These are phyloP conservation scores for Crepidotus variabilis DNA, from an alignment of 768 basidiomycete genomes.

Conservation along the genomic window DNA sequence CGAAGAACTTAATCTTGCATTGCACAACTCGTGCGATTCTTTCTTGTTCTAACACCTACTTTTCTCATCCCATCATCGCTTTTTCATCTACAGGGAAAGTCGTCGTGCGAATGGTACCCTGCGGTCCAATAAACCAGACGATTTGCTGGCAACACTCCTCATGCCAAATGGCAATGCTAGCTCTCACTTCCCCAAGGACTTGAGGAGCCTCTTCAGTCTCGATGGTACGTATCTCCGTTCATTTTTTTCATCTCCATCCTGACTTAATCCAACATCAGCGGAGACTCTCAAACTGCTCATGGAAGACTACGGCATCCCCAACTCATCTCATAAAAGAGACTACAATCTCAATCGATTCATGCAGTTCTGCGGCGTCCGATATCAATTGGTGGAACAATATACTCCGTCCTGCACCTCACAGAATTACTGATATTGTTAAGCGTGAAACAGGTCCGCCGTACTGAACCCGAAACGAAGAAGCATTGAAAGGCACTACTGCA, in stretches of 20 bases:
- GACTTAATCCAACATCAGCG: constrained; percentile 16
- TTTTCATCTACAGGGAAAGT: constrained; percentile 42
- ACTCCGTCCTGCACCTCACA: constrained; percentile 1
- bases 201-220: constrained; percentile 46
- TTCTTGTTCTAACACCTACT: neutral
- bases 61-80: neutral
- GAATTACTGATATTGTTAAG: neutral
- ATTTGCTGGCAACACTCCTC: constrained; percentile 42
- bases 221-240: constrained; percentile 36
- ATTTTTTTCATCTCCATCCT: neutral
- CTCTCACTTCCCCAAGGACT: constrained; percentile 45
- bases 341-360: constrained; percentile 54
- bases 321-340: constrained; percentile 33
- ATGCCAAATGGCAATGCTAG: constrained; percentile 46
- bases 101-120: constrained; percentile 49
- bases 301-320: constrained; percentile 33
- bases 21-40: constrained; percentile 58
- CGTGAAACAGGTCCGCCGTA: constrained; percentile 5
- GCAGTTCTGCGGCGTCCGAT: constrained; percentile 53
- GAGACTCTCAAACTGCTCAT: constrained; percentile 31
- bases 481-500: neutral
- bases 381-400: constrained; percentile 45
- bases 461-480: neutral
- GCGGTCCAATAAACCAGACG: constrained; percentile 35
- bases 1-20: constrained; percentile 38